A percentile compares a stretch with the other conserved stretches of the same genome.
Evolutionary conservation across 495 filamentous ascomycete genomes (phyloP).

Genomic region (Penicillium fimorum): DNA sequence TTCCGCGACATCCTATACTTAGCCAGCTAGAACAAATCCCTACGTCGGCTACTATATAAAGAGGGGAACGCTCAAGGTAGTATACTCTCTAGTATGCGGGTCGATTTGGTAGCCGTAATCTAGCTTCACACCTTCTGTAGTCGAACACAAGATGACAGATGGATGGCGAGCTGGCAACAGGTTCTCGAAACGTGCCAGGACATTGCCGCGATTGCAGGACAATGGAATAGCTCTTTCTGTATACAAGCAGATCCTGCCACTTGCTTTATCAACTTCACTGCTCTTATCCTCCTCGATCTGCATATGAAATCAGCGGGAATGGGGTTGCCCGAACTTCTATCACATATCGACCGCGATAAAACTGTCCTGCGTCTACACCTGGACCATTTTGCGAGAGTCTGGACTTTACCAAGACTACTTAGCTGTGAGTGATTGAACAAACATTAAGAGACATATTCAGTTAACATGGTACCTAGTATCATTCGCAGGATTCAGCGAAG

Average conservation of each 20-base stretch:
- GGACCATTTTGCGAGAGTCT: conserved; percentile 16
- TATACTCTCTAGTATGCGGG: no score
- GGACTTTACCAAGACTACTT: conserved; percentile 20
- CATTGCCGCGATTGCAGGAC: conserved; percentile 13
- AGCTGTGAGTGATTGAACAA: conserved; percentile 11
- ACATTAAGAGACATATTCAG: neutral
- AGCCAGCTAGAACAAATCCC: no score
- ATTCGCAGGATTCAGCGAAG: conserved; percentile 17
- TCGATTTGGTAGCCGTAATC: no score
- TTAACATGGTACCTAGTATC: conserved; percentile 12
- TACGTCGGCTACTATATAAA: no score
- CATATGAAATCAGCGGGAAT: conserved; percentile 13
- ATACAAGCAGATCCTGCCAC: conserved; percentile 24
- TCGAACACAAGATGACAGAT: conserved; percentile 9
- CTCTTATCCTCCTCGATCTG: conserved; percentile 20
- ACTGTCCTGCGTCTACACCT: conserved; percentile 18
- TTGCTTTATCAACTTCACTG: conserved; percentile 18
- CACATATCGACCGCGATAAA: conserved; percentile 13
- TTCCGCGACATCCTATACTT: no score
- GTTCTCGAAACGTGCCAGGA: conserved; percentile 20
- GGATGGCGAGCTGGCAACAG: conserved; percentile 18
- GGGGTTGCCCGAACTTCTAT: neutral
- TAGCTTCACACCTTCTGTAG: no score
- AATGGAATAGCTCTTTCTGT: conserved; percentile 23
- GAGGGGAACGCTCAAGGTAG: no score